These are phyloP conservation scores for Alternaria sp. DNA, from an alignment of 2,329 filamentous ascomycete genomes.

Conservation along the genomic window DNA sequence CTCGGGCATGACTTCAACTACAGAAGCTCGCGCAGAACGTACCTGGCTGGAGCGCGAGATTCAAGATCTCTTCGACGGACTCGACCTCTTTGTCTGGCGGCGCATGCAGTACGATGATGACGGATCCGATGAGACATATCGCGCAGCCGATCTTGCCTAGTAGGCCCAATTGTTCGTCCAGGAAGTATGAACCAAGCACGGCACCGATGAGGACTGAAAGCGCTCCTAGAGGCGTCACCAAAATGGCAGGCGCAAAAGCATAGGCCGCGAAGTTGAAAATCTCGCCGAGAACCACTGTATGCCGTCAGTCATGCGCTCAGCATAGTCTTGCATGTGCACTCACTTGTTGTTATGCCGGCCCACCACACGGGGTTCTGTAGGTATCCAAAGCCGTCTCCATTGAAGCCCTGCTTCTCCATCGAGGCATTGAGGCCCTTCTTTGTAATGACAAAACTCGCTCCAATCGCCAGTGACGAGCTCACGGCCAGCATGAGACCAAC, in stretches of 20 bases:
- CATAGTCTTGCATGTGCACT: conserved; percentile 42
- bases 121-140: conserved; percentile 92
- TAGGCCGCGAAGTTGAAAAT: conserved; percentile 98
- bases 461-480: conserved; percentile 52
- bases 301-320: conserved; percentile 24
- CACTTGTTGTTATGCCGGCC: conserved; percentile 90
- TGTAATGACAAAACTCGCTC: conserved; percentile 97
- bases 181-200: conserved; percentile 92
- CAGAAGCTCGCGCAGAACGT: conserved; percentile 44
- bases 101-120: conserved; percentile 97
- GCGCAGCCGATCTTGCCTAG: conserved; percentile 94
- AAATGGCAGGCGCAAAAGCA: conserved; percentile 97
- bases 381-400: conserved; percentile 95
- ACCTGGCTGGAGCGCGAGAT: conserved; percentile 93
- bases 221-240: conserved; percentile 93
- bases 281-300: conserved; percentile 86
- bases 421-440: conserved; percentile 97
- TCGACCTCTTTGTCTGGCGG: conserved; percentile 91
- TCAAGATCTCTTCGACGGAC: conserved; percentile 89
- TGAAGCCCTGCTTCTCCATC: conserved; percentile 90
- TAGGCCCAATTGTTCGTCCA: conserved; percentile 87
- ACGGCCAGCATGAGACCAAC: conserved; percentile 52
- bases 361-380: conserved; percentile 96
- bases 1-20: neutral
- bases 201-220: conserved; percentile 94